These are phyloP conservation scores for Russula earlei DNA, from an alignment of 768 basidiomycete genomes.

Conservation along the genomic window DNA sequence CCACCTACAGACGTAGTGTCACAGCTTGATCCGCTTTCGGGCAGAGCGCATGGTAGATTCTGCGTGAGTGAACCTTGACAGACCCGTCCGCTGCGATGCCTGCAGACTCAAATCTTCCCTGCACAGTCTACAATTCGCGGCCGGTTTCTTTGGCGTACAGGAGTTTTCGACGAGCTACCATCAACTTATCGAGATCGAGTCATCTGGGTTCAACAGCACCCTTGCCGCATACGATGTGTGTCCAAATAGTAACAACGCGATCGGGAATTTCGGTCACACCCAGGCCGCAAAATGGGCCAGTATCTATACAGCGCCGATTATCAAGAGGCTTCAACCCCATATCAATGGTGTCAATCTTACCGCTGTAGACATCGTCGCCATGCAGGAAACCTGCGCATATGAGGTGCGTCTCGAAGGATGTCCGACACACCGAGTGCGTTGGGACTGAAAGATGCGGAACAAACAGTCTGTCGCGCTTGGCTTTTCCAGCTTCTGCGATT, in stretches of 20 bases:
- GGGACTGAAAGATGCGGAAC: neutral
- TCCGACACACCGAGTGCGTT: neutral
- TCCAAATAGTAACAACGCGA: constrained; percentile 25
- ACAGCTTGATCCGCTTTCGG: neutral
- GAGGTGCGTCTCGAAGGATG: constrained; percentile 22
- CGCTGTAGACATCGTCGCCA: constrained; percentile 25
- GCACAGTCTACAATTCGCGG: constrained; percentile 37
- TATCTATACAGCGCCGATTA: constrained; percentile 32
- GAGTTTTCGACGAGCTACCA: constrained; percentile 34
- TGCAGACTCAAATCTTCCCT: neutral
- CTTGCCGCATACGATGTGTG: constrained; percentile 34
- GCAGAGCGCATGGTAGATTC: constrained; percentile 29
- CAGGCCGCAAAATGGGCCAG: constrained; percentile 30
- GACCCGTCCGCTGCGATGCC: neutral
- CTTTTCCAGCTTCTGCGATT: constrained; percentile 39
- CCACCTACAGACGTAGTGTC: neutral
- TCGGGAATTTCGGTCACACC: constrained; percentile 22
- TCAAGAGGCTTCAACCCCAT: constrained; percentile 27
- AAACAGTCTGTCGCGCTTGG: constrained; percentile 40
- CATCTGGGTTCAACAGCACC: constrained; percentile 38
- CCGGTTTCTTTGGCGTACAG: constrained; percentile 41
- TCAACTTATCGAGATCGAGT: constrained; percentile 40
- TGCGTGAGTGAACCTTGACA: constrained; percentile 21
- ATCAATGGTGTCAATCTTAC: constrained; percentile 29
- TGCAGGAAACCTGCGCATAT: constrained; percentile 34